Evolutionary conservation across 176 grass and related monocot species (phyloP).

Genomic region (Coix lacrymajobi): DNA sequence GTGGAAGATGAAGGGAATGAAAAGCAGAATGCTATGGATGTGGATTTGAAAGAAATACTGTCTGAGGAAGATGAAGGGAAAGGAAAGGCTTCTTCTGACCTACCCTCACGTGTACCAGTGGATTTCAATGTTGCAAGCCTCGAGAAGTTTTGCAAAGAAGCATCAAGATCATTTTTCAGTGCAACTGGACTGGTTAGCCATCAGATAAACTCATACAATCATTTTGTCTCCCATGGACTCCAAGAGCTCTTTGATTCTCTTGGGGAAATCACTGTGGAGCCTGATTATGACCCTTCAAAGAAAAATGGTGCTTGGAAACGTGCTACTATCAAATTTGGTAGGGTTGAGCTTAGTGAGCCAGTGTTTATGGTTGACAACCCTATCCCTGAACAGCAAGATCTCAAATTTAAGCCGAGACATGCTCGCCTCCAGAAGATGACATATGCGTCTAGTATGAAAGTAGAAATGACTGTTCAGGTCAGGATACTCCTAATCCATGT

Average conservation of each 20-base stretch:
- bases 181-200: conserved; percentile 58
- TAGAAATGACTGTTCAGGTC: conserved; percentile 69
- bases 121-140: conserved; percentile 33
- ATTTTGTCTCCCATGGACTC: conserved; percentile 69
- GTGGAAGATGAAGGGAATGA: conserved; percentile 10
- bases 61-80: conserved; percentile 15
- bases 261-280: conserved; percentile 59
- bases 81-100: not conserved
- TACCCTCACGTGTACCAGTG: not conserved
- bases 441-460: conserved; percentile 58
- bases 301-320: conserved; percentile 50
- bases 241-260: conserved; percentile 64
- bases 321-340: conserved; percentile 64
- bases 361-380: conserved; percentile 34
- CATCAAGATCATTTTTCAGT: conserved; percentile 51
- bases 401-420: conserved; percentile 67
- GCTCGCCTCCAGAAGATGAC: conserved; percentile 89
- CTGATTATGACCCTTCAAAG: conserved; percentile 71
- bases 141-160: conserved; percentile 76
- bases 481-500: not conserved
- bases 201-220: conserved; percentile 78
- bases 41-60: conserved; percentile 2
- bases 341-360: conserved; percentile 44
- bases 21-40: conserved; percentile 16
- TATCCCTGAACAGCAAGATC: conserved; percentile 27